These are phyloP conservation scores for Solanum ossicruentum DNA, from an alignment of 257 asterid species.

Conservation along the genomic window DNA sequence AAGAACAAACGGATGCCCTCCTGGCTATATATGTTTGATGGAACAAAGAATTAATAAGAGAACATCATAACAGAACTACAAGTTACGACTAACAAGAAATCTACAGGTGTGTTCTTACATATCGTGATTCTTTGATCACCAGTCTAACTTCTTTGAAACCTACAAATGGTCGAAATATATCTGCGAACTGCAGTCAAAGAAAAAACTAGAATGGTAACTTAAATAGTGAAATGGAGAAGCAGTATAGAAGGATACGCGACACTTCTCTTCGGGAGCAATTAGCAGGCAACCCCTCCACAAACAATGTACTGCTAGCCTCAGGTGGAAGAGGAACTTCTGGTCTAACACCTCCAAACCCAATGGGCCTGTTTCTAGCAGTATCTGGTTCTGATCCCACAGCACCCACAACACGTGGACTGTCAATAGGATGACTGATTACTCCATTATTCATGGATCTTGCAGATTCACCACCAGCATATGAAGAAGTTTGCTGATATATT, in stretches of 20 bases:
- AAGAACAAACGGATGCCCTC: not conserved
- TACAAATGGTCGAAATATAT: conserved; percentile 79
- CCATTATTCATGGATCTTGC: conserved; percentile 44
- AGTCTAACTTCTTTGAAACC: conserved; percentile 78
- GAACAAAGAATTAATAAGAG: not conserved
- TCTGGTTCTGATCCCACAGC: conserved; percentile 35
- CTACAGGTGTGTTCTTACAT: conserved; percentile 27
- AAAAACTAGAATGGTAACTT: conserved; percentile 4
- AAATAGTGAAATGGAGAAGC: not conserved
- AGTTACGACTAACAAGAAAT: not conserved
- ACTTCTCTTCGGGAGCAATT: conserved; percentile 73
- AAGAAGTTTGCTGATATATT: conserved; percentile 34
- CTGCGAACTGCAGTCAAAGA: conserved; percentile 47
- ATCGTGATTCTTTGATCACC: conserved; percentile 65
- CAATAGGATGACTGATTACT: conserved; percentile 27
- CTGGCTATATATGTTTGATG: conserved; percentile 34
- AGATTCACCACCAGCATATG: conserved; percentile 32
- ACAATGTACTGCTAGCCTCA: conserved; percentile 75
- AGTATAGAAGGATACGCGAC: conserved; percentile 58
- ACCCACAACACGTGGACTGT: conserved; percentile 42
- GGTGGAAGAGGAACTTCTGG: conserved; percentile 68
- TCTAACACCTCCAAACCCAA: conserved; percentile 28
- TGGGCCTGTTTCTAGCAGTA: conserved; percentile 29
- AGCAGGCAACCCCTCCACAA: conserved; percentile 39
- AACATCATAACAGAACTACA: not conserved